Base-by-base conservation (phyloP, 2,329 filamentous ascomycete species). In the Neonectria magnoliae region DNA sequence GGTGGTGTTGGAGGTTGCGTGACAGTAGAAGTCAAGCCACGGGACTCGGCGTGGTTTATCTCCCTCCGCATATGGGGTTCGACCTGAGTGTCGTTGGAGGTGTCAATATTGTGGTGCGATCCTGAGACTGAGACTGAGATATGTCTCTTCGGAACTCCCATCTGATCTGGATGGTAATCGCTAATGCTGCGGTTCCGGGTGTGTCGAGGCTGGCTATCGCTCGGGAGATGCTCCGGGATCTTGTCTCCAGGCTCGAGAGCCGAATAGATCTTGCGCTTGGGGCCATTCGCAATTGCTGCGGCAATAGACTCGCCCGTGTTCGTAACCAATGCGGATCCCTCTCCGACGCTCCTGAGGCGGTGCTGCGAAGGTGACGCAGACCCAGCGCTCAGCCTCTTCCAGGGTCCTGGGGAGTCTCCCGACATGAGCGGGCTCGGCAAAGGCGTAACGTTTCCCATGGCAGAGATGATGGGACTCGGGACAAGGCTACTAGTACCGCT, bases 131-230 rank as follows among this genome's bases (percentile, higher is more conserved):
- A 93, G 59, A 96, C 89, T 0, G 91, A 93, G 60, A 92, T 86
- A 67, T 93, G 90, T 47, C 93, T 88, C 74, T 89, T 92, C 1
- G 90, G 85, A 54, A 91, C 86, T 47, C 89, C 84, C 68, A 91
- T 82, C 5, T 87, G 82, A 58, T 96, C 92, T 2, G 94, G 93
- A 0, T 89, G 85, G 78, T 97, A 97, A 69, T 98, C 94, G 81
- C 94, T 97, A 27, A 96, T 82, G 78, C 94, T 98, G 72, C 94
- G 87, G 77, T 96, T 94, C 64, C 92, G 87, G 13, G 83, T 82
- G 77, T 93, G 92, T 14, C 59, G 64, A 62, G 63, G 64, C 27
- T 66, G 66, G n/a, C 68, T 60, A 14, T 64, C 63, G 27, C 42
- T 38, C 38, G 76, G 72, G 22, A 77, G 71, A 22, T 88, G 78